These are phyloP conservation scores for Bryoerythrophyllum caledonicum DNA, from an alignment of 225 moss, liverwort and hornwort genomes.

Conservation along the genomic window DNA sequence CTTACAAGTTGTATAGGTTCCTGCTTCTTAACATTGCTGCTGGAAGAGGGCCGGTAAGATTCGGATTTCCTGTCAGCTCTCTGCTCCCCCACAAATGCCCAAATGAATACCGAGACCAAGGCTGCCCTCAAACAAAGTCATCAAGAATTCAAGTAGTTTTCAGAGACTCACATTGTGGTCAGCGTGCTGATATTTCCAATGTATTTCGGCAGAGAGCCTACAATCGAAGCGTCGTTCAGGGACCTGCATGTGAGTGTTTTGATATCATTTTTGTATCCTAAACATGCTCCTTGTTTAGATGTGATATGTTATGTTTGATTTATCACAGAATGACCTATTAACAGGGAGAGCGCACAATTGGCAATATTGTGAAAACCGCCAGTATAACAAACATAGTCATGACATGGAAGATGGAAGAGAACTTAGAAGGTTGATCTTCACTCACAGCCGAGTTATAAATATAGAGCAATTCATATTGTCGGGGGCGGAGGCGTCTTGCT, in stretches of 20 bases:
- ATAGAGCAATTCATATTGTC: background rate
- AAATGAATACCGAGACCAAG: background rate
- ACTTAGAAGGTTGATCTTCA: background rate
- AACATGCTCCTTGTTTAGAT: background rate
- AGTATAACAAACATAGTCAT: background rate
- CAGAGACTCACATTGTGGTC: conserved; percentile 18
- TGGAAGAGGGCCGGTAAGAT: conserved; percentile 15
- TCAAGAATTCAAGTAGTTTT: background rate
- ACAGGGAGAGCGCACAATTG: background rate
- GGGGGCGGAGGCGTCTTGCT: no score
- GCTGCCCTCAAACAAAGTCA: background rate
- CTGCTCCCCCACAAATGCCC: conserved; percentile 4
- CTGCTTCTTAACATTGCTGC: background rate
- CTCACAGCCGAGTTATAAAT: conserved; percentile 17
- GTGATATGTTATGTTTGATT: background rate
- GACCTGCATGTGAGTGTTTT: background rate
- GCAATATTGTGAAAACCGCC: background rate
- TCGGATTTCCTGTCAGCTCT: background rate
- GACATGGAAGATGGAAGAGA: background rate
- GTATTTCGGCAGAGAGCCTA: background rate
- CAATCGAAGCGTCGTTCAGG: background rate
- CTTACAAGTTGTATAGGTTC: conserved; percentile 21
- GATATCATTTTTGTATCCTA: background rate
- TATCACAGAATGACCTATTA: background rate
- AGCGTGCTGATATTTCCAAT: background rate